Evolutionary conservation across 2,329 filamentous ascomycete genomes (phyloP), one percentile per base, ranked within the genome.

Genomic region (Botrytis fragariae): DNA sequence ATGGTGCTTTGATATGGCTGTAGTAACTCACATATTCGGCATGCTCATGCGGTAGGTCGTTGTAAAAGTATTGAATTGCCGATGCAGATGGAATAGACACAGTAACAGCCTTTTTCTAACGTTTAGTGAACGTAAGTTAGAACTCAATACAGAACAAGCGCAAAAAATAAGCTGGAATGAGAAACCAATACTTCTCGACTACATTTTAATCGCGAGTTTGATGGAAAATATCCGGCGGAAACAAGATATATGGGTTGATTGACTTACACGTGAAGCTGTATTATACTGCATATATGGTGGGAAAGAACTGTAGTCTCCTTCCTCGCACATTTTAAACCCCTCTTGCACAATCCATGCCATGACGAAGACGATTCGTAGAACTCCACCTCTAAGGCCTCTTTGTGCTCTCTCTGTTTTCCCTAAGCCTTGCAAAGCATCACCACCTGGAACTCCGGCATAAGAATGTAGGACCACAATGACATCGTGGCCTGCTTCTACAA

Each of bases 281-380:
- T 59, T 45, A 51, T 29, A 39, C 7, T 68, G 70, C 54, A 72
- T 42, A 20, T 72, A 72, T 29, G 70, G 70, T 8, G 70, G 70
- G 25, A 72, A 68, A 37, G 70, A 72, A 68, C 70, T 72, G 18
- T 68, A 72, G 16, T 72, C 70, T 39, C 70, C 70, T 39, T 72
- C 62, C 8, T 72, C 62, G 37, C 70, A 72, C 51, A 72, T 45
- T 60, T 72, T 68, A n/a, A 72, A 72, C 1, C 70, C 70, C 18
- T 72, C 70, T 44, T 70, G 51, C 29, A 72, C 75, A 63, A 76
- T 74, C 76, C 76, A 85, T 78, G 54, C 81, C 83, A 77, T 83
- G 81, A 85, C 82, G 2, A 82, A 82, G 70, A 83, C 83, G 72
- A 82, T 80, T 25, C 82, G 74, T 29, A 79, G 39, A 60, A 79